phyloP scores from a whole-genome alignment of 352 stramenopile species.

The Phytophthora brassicae region DNA sequence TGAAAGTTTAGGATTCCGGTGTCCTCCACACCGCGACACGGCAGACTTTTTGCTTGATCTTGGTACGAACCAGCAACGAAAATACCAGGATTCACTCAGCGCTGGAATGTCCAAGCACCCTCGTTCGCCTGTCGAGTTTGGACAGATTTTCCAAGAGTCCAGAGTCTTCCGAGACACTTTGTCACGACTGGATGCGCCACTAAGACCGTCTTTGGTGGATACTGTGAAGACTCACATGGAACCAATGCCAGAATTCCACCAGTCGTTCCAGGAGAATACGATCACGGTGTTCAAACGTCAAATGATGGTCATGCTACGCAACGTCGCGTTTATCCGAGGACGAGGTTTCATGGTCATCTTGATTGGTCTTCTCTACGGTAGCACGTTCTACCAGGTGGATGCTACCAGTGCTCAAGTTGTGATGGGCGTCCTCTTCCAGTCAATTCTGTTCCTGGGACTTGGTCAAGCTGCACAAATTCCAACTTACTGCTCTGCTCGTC shows the following conservation, averaged over 20 bases:
- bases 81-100: constrained; percentile 17
- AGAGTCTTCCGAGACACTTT: constrained; percentile 29
- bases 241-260: constrained; percentile 34
- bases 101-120: constrained; percentile 5
- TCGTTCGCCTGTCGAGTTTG: constrained; percentile 24
- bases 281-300: constrained; percentile 36
- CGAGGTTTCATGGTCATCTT: constrained; percentile 38
- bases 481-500: constrained; percentile 54
- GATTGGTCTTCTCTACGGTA: constrained; percentile 43
- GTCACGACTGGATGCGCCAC: constrained; percentile 81
- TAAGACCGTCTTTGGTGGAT: constrained; percentile 85
- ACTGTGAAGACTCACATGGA: constrained; percentile 78
- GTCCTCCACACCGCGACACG: constrained; percentile 22
- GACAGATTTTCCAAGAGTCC: constrained; percentile 19
- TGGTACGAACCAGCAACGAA: constrained; percentile 22
- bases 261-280: constrained; percentile 22
- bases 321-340: constrained; percentile 37
- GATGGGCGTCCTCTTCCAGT: constrained; percentile 77
- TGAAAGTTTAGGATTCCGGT: constrained; percentile 27
- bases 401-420: constrained; percentile 32
- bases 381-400: constrained; percentile 42
- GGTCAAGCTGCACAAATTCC: constrained; percentile 71
- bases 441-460: constrained; percentile 71
- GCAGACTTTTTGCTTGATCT: constrained; percentile 41
- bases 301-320: constrained; percentile 52